A percentile compares a stretch with the other conserved stretches of the same genome.
These are phyloP conservation scores for Populus simonii DNA, from an alignment of 345 rosid genomes.

Conservation along the genomic window DNA sequence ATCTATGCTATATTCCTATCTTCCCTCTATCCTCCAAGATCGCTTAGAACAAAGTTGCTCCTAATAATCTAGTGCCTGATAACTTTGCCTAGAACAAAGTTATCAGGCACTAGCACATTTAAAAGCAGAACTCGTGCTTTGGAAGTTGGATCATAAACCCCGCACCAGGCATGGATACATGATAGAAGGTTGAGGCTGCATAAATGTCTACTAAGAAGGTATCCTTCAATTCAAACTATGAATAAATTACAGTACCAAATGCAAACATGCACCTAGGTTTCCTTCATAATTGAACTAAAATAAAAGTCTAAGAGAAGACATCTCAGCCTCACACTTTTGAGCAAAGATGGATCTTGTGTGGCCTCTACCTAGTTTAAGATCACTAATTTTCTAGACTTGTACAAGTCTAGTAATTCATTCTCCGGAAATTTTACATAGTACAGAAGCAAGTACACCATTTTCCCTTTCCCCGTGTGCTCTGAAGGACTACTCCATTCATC, in stretches of 20 bases:
- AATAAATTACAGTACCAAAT: neutral
- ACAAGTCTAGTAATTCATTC: neutral
- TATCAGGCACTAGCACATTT: neutral
- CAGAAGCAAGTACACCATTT: slow-evolving; percentile 1
- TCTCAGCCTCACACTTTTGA: neutral
- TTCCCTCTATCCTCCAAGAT: neutral
- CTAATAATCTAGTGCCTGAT: no score
- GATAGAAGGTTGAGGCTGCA: neutral
- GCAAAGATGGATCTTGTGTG: neutral
- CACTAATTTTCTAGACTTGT: neutral
- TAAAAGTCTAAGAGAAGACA: neutral
- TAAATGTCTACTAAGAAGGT: neutral
- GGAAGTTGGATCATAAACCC: no score
- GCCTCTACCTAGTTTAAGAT: neutral
- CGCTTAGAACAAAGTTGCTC: neutral
- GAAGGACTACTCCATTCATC: slow-evolving; percentile 12
- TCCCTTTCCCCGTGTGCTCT: neutral
- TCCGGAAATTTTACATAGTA: neutral
- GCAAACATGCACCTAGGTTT: neutral
- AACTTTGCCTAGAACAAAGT: neutral
- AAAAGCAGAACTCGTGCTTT: neutral
- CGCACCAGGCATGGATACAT: neutral
- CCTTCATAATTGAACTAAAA: neutral
- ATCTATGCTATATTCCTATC: neutral
- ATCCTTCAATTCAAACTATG: neutral